phyloP scores from a whole-genome alignment of 2,329 filamentous ascomycete species.

The Aspergillus ruber region DNA sequence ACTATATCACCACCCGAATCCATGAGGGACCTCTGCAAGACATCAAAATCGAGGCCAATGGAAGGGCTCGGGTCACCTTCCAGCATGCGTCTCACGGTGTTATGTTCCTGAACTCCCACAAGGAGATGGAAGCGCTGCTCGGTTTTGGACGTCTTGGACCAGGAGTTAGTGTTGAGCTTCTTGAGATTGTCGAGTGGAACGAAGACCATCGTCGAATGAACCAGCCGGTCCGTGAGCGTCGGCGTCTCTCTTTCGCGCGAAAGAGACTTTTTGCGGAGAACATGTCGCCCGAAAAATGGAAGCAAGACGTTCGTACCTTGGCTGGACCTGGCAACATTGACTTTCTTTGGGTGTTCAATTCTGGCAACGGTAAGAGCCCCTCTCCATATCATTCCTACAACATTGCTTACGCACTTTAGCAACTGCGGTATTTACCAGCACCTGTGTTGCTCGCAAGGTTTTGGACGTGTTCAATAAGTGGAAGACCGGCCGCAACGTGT shows the following conservation, averaged over 20 bases:
- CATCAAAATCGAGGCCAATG: slow-evolving; percentile 27
- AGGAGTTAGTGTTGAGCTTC: slow-evolving; percentile 22
- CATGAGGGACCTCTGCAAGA: slow-evolving; percentile 34
- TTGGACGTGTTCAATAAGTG: slow-evolving; percentile 26
- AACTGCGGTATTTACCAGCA: slow-evolving; percentile 34
- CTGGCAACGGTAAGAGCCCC: slow-evolving; percentile 34
- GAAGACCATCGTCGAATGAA: slow-evolving; percentile 31
- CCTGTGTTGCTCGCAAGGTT: slow-evolving; percentile 28
- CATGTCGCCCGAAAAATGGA: slow-evolving; percentile 28
- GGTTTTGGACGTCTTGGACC: slow-evolving; percentile 30
- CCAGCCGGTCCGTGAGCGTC: slow-evolving; percentile 30
- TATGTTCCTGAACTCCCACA: slow-evolving; percentile 27
- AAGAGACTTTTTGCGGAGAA: slow-evolving; percentile 31
- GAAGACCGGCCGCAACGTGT: slow-evolving; percentile 20
- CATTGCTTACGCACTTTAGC: slow-evolving; percentile 20
- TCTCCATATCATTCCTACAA: neutral
- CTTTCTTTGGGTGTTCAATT: slow-evolving; percentile 37
- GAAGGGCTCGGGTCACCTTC: slow-evolving; percentile 32
- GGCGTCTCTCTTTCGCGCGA: slow-evolving; percentile 37
- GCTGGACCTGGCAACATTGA: slow-evolving; percentile 32
- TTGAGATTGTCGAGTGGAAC: slow-evolving; percentile 27
- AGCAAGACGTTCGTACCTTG: slow-evolving; percentile 28
- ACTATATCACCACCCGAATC: slow-evolving; percentile 30
- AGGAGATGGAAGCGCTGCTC: slow-evolving; percentile 18
- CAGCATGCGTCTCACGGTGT: slow-evolving; percentile 31